Base-by-base conservation (phyloP, 2,329 filamentous ascomycete genomes). In the Penicillium sp. region DNA sequence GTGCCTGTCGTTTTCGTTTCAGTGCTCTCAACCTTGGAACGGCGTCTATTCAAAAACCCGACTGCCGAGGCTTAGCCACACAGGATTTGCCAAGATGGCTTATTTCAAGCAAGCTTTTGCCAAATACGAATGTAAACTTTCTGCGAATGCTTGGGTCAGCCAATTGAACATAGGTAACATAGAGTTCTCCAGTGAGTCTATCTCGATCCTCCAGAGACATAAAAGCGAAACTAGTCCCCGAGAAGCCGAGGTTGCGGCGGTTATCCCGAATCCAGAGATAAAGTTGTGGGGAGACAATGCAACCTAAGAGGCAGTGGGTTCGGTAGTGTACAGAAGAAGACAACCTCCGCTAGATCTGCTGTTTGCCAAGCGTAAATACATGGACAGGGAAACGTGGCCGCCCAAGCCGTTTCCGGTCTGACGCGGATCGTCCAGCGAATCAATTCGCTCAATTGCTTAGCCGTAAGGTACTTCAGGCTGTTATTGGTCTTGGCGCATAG, bases 61-160 rank as follows among this genome's bases (percentile, higher is more conserved):
- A 30, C 13, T 37, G 3, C 42, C 42, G 28, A 45, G 33, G 9
- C 16, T 27, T 13, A 14, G 25, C 27, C 27, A 19, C 6, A 30
- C 25, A 41, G 16, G 11, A 30, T 8, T 14, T 10, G 44, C 36
- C 36, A 34, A 46, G 36, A 40, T 25, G 29, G n/a, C 44, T 40
- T 46, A 22, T 28, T 11, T 11, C 14, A 46, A 14, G 29, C 11
- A 46, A 35, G 36, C 44, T 28, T 46, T 46, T 40, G 14, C 19
- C 3, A 19, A 41, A 19, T 22, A 18, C n/a, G 14, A 14, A 25
- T 7, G 22, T 25, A 25, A 6, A 25, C 27, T 45, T 45, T 45
- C 10, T 30, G 7, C 3, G 16, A 13, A 13, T 12, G 27, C 16
- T 12, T 19, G 16, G 11, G 27, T 5, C 34, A 25, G 42, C 27